phyloP scores from a whole-genome alignment of 495 filamentous ascomycete genomes.

The Sphaerosporella brunnea region DNA sequence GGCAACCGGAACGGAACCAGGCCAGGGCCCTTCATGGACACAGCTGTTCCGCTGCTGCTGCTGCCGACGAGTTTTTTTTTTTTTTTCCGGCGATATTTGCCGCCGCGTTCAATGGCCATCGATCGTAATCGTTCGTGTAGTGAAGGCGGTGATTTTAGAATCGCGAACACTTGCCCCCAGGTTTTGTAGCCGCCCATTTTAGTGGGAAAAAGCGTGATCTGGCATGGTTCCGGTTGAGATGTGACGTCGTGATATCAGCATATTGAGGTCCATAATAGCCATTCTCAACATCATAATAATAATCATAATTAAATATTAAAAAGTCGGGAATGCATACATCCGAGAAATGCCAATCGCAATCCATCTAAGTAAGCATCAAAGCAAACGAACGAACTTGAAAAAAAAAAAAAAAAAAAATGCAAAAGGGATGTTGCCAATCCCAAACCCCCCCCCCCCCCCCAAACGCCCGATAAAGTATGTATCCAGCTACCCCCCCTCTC shows the following conservation, averaged over 20 bases:
- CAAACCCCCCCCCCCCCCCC: background rate
- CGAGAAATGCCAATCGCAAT: too few relatives aligned
- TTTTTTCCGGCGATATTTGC: constrained; percentile 15
- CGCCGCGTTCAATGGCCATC: constrained; percentile 14
- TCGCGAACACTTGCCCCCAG: too few relatives aligned
- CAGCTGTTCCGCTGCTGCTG: background rate
- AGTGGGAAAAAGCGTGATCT: background rate
- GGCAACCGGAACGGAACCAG: too few relatives aligned
- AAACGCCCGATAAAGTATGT: background rate
- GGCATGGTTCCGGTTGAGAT: background rate
- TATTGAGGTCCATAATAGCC: background rate
- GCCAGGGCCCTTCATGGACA: too few relatives aligned
- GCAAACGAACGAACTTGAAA: background rate
- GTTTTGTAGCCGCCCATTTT: background rate
- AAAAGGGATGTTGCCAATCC: background rate
- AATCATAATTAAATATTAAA: too few relatives aligned
- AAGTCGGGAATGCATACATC: too few relatives aligned
- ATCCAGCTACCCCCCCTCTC: background rate
- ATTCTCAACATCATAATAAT: background rate
- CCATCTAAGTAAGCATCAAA: background rate
- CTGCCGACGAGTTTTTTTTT: constrained; percentile 7
- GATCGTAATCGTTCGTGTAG: background rate
- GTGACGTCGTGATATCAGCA: background rate
- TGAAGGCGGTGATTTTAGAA: background rate
- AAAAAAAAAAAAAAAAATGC: background rate